phyloP scores from a whole-genome alignment of 108 stramenopile genomes.

The Hondaea fermentalgiana region DNA sequence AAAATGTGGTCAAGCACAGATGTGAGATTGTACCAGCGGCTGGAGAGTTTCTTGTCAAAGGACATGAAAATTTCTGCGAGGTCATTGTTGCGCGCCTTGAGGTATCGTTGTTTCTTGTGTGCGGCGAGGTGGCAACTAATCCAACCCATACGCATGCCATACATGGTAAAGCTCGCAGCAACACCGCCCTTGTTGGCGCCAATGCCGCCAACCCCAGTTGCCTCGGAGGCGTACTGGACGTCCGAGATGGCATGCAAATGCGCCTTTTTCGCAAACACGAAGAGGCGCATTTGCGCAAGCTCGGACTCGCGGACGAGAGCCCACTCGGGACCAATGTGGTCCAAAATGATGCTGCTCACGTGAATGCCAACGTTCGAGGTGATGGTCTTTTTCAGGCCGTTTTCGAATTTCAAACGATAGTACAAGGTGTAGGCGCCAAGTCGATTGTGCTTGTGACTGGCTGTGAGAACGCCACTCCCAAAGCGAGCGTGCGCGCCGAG shows the following conservation, averaged over 20 bases:
- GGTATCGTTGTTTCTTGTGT: background rate
- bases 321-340: background rate
- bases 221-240: constrained; percentile 1
- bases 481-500: background rate
- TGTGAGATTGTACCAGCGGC: background rate
- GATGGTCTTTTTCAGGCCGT: constrained; percentile 15
- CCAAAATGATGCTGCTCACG: background rate
- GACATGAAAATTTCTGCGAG: background rate
- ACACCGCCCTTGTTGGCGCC: constrained; percentile 5
- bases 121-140: constrained; percentile 15
- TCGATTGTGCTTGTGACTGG: background rate
- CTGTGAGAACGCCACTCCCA: background rate
- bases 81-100: background rate
- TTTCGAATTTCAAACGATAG: background rate
- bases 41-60: background rate
- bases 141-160: background rate
- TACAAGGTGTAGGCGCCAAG: constrained; percentile 14
- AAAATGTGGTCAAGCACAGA: constrained; percentile 1
- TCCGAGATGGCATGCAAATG: background rate
- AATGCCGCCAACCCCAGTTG: background rate
- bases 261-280: background rate
- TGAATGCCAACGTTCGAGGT: background rate
- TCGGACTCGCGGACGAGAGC: constrained; percentile 5
- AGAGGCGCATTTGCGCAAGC: constrained; percentile 13
- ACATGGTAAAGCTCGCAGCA: background rate